These are phyloP conservation scores for Ilex asprella DNA, from an alignment of 257 asterid genomes.

Conservation along the genomic window DNA sequence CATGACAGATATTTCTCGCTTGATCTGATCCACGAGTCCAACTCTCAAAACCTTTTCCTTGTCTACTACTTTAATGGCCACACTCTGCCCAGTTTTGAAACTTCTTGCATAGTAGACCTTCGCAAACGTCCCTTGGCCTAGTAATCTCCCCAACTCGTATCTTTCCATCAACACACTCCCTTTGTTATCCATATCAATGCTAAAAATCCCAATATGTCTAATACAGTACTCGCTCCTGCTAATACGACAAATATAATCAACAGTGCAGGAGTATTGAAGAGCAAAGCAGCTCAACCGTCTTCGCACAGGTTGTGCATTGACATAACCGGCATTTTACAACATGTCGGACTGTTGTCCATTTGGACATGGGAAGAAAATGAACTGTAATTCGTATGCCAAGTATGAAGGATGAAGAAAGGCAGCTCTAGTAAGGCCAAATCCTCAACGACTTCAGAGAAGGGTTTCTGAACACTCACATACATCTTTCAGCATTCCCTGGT, in stretches of 20 bases:
- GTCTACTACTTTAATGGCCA: constrained; percentile 74
- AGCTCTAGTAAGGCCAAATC: constrained; percentile 18
- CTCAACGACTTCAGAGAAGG: constrained; percentile 14
- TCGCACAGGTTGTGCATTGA: constrained; percentile 20
- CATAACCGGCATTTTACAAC: constrained; percentile 11
- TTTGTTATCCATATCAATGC: constrained; percentile 42
- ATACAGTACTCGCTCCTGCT: constrained; percentile 3
- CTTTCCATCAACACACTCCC: constrained; percentile 47
- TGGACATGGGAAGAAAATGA: constrained; percentile 7
- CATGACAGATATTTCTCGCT: constrained; percentile 72
- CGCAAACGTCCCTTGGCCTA: constrained; percentile 85
- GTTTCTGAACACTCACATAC: constrained; percentile 22
- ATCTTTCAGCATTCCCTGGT: constrained; percentile 39
- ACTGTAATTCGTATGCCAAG: constrained; percentile 11
- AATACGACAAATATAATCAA: not conserved
- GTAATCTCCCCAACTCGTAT: constrained; percentile 68
- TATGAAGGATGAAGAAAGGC: constrained; percentile 19
- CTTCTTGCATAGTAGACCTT: constrained; percentile 64
- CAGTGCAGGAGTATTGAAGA: constrained; percentile 5
- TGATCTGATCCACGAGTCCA: constrained; percentile 57
- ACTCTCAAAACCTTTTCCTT: constrained; percentile 50
- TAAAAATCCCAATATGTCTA: constrained; percentile 9
- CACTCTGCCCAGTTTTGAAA: constrained; percentile 52
- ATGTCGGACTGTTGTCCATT: constrained; percentile 9
- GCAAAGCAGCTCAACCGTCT: constrained; percentile 32